Percentiles rank a stretch among this genome's conserved stretches.
These are phyloP conservation scores for Stygiomarasmius scandens DNA, from an alignment of 1,284 basidiomycete species.

Conservation along the genomic window DNA sequence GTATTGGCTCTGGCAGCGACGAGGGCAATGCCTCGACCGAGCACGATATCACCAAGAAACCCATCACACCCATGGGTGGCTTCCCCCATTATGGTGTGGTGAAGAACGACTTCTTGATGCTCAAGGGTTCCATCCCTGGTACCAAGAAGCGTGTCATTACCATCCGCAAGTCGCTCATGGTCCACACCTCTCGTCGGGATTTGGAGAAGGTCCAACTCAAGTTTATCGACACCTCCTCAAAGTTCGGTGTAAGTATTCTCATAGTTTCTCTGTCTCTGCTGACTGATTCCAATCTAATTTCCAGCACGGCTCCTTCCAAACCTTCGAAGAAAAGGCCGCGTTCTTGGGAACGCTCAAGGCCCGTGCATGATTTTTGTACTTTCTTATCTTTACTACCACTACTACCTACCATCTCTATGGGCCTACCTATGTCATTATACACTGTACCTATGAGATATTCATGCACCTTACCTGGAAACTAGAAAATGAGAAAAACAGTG, in stretches of 20 bases:
- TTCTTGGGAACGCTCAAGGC: conserved; percentile 93
- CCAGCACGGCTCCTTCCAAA: conserved; percentile 94
- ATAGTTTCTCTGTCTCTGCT: background rate
- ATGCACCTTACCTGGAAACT: background rate
- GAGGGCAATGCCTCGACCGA: conserved; percentile 91
- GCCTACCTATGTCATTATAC: conserved; percentile 11
- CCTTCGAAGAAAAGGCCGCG: conserved; percentile 91
- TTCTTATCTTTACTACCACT: conserved; percentile 18
- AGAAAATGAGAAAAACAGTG: background rate
- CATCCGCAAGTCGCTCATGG: conserved; percentile 87
- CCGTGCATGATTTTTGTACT: conserved; percentile 56
- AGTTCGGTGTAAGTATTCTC: conserved; percentile 75
- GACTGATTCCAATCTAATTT: conserved; percentile 17
- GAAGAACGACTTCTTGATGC: conserved; percentile 97
- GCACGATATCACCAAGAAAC: conserved; percentile 91
- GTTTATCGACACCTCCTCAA: conserved; percentile 98
- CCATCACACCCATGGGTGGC: conserved; percentile 98
- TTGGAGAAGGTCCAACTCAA: conserved; percentile 98
- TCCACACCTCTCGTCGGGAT: conserved; percentile 85
- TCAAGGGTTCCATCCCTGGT: conserved; percentile 94
- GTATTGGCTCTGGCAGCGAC: conserved; percentile 85
- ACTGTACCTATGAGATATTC: conserved; percentile 5
- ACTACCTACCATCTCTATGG: conserved; percentile 7
- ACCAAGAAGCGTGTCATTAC: conserved; percentile 98
- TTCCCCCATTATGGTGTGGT: conserved; percentile 99